Evolutionary conservation across 2,329 filamentous ascomycete species (phyloP).

Genomic region (Elsinoe fawcettii): DNA sequence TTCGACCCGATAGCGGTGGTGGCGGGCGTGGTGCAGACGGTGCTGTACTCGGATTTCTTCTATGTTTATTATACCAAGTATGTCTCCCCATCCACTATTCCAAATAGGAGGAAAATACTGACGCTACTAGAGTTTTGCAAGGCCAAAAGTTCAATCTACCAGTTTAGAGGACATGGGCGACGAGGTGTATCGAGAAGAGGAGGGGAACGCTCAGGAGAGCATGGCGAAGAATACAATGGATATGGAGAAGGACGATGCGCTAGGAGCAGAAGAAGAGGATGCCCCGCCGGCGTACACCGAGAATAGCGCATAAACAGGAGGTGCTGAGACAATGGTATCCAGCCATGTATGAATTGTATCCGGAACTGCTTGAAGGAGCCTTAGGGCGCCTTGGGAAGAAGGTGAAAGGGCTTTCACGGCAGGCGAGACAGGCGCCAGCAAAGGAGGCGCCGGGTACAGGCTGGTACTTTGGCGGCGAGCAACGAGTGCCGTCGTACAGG

Average conservation of each 20-base stretch:
- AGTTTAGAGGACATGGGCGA: slow-evolving; percentile 30
- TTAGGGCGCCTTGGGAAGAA: no score
- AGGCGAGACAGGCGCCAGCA: no score
- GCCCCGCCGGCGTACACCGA: background rate
- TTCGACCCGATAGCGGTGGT: slow-evolving; percentile 71
- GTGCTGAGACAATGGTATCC: background rate
- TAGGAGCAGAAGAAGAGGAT: background rate
- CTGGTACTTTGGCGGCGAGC: no score
- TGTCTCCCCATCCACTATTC: slow-evolving; percentile 40
- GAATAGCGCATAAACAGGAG: background rate
- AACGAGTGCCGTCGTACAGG: background rate
- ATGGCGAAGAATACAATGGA: background rate
- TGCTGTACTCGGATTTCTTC: slow-evolving; percentile 98
- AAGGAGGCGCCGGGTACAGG: no score
- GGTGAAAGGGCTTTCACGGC: no score
- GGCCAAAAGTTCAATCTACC: slow-evolving; percentile 49
- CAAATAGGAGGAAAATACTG: slow-evolving; percentile 1
- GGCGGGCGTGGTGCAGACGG: slow-evolving; percentile 84
- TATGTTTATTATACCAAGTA: slow-evolving; percentile 98
- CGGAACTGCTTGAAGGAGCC: background rate
- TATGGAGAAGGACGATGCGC: background rate
- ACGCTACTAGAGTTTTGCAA: slow-evolving; percentile 39
- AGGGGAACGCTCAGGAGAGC: background rate
- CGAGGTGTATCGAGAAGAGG: background rate
- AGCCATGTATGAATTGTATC: background rate